Base-by-base conservation (phyloP, 768 basidiomycete genomes). In the Antrodiella citrinella region DNA sequence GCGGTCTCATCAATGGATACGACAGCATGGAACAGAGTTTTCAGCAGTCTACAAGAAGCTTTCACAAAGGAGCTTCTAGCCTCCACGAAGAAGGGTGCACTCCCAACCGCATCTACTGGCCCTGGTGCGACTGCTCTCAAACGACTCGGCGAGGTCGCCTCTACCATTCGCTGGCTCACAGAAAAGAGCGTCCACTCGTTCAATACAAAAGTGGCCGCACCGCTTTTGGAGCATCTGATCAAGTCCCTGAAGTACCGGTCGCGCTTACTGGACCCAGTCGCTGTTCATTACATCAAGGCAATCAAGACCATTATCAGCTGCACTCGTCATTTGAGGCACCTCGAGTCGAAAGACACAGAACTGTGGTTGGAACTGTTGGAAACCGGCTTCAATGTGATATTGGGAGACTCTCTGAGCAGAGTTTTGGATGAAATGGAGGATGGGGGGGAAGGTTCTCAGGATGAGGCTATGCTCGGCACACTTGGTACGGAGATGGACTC, bases 251-350 rank as follows among this genome's bases (percentile, higher is more conserved):
- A 80, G 3, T 59, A 79, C 58, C 69, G 72, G 19, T 71, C 73
- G 30, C 61, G 71, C 26, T 67, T 96, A 12, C 73, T 84, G 52
- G 60, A 69, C 3, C 80, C 82, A 0, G 73, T 91, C 3, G 82
- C 88, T 10, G 66, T 89, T 54, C 81, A 94, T 64, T 94, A 91
- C 63, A 72, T 86, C 50, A 94, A 94, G 62, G 75, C 86, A 0
- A 70, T 96, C 45, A 78, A 78, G 49, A 71, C 69, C 51, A 61
- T 97, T 7, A 68, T 90, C 47, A 69, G 70, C 50, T 84, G 81
- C 64, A 62, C 69, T 2, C 84, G 91, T 2, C 93, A 97, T 66
- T 15, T 7, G 15, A 15, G 7, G 7, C 15, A 7, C 30, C 70
- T 94, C 49, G 86, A 94, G 41, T 81, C 85, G 57, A 59, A 94